A percentile compares a stretch with the other conserved stretches of the same genome.
Conservation (phyloP, 805 yeast genomes). For the Maudiozyma pseudohumilis region DNA sequence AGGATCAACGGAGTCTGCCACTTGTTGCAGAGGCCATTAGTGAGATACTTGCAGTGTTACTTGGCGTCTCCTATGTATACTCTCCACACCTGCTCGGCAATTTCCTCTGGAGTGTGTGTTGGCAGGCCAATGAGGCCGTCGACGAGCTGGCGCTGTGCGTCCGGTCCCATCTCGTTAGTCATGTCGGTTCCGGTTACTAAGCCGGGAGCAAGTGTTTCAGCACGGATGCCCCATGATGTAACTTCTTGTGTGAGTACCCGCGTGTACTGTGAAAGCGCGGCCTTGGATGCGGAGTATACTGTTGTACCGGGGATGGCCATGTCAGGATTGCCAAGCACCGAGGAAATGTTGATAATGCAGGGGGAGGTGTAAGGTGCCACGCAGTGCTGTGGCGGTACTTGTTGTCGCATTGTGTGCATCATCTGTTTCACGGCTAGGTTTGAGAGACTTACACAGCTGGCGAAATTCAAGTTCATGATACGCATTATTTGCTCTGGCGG, state of each 20-base stretch:
- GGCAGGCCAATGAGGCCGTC: slow-evolving; percentile 5
- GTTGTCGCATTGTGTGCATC: slow-evolving; percentile 8
- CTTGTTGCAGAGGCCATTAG: no score
- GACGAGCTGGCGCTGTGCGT: slow-evolving; percentile 5
- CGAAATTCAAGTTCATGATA: slow-evolving; percentile 23
- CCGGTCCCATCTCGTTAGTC: slow-evolving; percentile 10
- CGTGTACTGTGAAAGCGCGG: slow-evolving; percentile 22
- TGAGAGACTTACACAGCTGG: slow-evolving; percentile 19
- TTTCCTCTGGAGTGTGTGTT: slow-evolving; percentile 6
- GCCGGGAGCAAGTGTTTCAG: slow-evolving; percentile 14
- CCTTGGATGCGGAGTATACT: slow-evolving; percentile 26
- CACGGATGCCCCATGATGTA: slow-evolving; percentile 12
- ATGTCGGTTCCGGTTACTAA: slow-evolving; percentile 24
- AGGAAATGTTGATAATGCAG: slow-evolving; percentile 23
- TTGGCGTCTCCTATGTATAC: neutral
- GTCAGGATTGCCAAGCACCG: slow-evolving; percentile 17
- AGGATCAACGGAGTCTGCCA: no score
- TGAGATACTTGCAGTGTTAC: neutral
- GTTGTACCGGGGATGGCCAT: slow-evolving; percentile 21
- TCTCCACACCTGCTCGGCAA: slow-evolving; percentile 14
- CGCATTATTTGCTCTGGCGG: slow-evolving; percentile 8
- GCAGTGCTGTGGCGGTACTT: neutral
- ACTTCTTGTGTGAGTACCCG: slow-evolving; percentile 18
- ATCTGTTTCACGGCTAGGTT: slow-evolving; percentile 17
- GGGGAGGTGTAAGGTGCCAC: slow-evolving; percentile 4